Evolutionary conservation across 805 yeast genomes (phyloP).

Genomic region (Grigorovia transvaalensis): DNA sequence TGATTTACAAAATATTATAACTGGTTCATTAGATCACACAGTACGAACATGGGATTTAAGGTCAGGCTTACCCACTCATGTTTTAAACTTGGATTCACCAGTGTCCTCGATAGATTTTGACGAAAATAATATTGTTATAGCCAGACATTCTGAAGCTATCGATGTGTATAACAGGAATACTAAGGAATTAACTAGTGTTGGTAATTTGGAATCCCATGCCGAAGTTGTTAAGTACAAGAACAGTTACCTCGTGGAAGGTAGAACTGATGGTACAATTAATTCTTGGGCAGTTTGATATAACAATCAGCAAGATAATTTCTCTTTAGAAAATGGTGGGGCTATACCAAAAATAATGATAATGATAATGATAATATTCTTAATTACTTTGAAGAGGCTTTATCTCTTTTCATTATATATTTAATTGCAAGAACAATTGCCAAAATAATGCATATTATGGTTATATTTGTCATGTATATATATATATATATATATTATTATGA

Average conservation of each 20-base stretch:
- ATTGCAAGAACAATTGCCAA: neutral
- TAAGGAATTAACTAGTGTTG: conserved; percentile 44
- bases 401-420: neutral
- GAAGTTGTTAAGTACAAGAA: conserved; percentile 43
- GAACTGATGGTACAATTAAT: conserved; percentile 48
- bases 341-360: no score
- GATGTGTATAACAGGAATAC: conserved; percentile 49
- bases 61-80: conserved; percentile 50
- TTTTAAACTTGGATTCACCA: conserved; percentile 50
- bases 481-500: no score
- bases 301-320: neutral
- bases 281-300: conserved; percentile 44
- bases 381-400: no score
- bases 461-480: no score
- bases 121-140: conserved; percentile 41
- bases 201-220: conserved; percentile 30
- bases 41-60: conserved; percentile 67
- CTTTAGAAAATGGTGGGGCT: neutral
- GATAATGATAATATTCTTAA: neutral
- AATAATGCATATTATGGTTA: neutral
- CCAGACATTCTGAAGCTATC: conserved; percentile 35
- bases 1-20: conserved; percentile 51
- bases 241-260: conserved; percentile 59
- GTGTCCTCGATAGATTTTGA: conserved; percentile 53
- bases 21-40: conserved; percentile 55